Percentiles rank a stretch among this genome's conserved stretches.
Conservation (phyloP, 2,329 filamentous ascomycete species). For the Hyphodiscus sp. region DNA sequence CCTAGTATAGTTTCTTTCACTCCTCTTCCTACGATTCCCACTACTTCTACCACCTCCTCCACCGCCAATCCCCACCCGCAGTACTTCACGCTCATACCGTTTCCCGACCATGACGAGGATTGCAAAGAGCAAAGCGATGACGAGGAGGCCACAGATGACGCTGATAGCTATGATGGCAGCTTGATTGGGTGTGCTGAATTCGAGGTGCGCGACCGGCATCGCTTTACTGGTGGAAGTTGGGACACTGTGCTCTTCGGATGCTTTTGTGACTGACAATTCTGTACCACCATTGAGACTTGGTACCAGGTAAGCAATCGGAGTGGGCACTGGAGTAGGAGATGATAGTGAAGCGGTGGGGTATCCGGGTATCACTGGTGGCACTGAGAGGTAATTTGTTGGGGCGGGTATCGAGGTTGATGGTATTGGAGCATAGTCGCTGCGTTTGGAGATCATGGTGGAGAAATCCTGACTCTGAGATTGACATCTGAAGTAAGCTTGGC, state of each 20-base stretch:
- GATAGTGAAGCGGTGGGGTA: no score
- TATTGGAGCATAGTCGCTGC: no score
- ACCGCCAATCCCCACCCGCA: background rate
- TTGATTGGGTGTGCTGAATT: conserved; percentile 1
- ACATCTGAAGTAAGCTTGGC: no score
- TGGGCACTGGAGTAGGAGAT: no score
- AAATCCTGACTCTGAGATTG: no score
- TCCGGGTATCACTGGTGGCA: no score
- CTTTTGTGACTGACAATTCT: background rate
- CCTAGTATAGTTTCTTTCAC: background rate
- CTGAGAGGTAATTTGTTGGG: no score
- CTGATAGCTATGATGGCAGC: conserved; percentile 8
- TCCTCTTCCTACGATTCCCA: background rate
- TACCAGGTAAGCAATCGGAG: no score
- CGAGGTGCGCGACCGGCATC: background rate
- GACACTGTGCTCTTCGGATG: background rate
- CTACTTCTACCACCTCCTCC: background rate
- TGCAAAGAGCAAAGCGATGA: conserved; percentile 5
- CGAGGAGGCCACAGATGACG: conserved; percentile 5
- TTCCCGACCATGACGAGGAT: background rate
- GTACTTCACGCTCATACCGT: background rate
- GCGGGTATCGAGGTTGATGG: no score
- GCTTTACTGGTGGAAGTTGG: background rate
- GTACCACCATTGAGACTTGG: no score
- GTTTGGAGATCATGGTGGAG: no score